Base-by-base conservation (phyloP, 129 eudicot genomes). In the Helichrysum umbraculigerum region DNA sequence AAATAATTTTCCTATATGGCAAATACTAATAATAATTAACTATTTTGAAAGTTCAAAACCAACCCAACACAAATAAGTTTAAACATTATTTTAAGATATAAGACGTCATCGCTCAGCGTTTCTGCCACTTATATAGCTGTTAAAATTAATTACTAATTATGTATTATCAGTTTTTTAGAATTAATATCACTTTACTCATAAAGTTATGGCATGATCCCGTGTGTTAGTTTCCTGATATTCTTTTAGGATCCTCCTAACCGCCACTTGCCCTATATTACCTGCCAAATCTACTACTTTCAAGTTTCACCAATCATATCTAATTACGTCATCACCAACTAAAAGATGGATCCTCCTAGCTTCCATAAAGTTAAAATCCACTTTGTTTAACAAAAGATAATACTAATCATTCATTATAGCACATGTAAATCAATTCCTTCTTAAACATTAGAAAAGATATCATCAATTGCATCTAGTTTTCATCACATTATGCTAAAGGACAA, bases 261-360 rank as follows among this genome's bases (percentile, higher is more conserved):
- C 83, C 76, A 80, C 79, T 74, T n/a, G 74, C 79, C 74, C 30
- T 58, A 15, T 19, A 14, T 57, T 20, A 67, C 79, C 75, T 44
- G 70, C 78, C 56, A 74, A 74, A 80, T 67, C 79, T 19, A 10
- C 79, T 14, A 10, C 20, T 66, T 68, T 21, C 20, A 44, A 10
- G 16, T 66, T 68, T 21, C 20, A 44, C 80, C 80, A 59, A 66
- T 68, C 21, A 67, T 56, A 67, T 20, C 59, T 16, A 8, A 20
- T 58, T 65, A 80, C 66, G 71, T 42, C 79, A 74, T 67, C 56
- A 15, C 1, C 51, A 17, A 21, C 33, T 33, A 33, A 56, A 73
- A 67, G 30, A 68, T n/a, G 30, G 65, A 66, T 41, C 75, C 70
- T 57, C 30, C 79, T 52, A 7, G 63, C 42, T 73, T 73, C 83